Conservation (phyloP, 805 yeast species). For the Metschnikowia kofuensis region DNA sequence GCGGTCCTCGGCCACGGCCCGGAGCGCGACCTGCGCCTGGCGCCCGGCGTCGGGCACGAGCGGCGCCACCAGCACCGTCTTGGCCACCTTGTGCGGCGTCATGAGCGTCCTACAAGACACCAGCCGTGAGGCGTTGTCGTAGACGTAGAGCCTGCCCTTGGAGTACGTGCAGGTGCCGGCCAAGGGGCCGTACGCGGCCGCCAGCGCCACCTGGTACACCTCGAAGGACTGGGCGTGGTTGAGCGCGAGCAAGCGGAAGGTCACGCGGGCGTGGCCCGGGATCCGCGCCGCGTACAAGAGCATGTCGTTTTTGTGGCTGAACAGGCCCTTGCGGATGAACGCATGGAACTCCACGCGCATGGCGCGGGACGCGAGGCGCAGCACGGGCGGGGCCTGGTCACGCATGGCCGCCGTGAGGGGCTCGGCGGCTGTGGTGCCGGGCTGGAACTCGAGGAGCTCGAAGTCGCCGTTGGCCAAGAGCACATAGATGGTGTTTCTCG, state of each 20-base stretch:
- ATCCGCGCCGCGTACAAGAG: conserved; percentile 18
- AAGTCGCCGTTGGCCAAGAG: conserved; percentile 30
- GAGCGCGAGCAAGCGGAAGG: conserved; percentile 26
- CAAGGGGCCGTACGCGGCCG: neutral
- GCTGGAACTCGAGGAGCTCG: conserved; percentile 13
- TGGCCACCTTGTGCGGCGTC: conserved; percentile 20
- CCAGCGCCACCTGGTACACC: conserved; percentile 18
- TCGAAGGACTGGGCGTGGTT: conserved; percentile 23
- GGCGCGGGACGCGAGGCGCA: conserved; percentile 6
- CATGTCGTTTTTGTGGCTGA: conserved; percentile 25
- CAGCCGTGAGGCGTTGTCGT: conserved; percentile 14
- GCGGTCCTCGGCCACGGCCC: conserved; percentile 44
- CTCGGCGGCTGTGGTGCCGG: neutral
- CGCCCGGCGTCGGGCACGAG: conserved; percentile 12
- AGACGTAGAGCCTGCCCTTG: conserved; percentile 26
- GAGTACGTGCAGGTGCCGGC: conserved; percentile 16
- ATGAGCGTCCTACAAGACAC: conserved; percentile 24
- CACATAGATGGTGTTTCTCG: conserved; percentile 21
- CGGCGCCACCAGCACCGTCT: conserved; percentile 20
- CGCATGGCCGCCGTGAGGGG: conserved; percentile 6
- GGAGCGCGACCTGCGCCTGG: conserved; percentile 26
- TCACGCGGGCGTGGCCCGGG: conserved; percentile 11
- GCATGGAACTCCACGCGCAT: conserved; percentile 27
- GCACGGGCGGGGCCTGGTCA: conserved; percentile 9
- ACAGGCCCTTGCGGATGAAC: conserved; percentile 23